Conservation (phyloP, 2,329 filamentous ascomycete genomes). For the Helotiales sp. region DNA sequence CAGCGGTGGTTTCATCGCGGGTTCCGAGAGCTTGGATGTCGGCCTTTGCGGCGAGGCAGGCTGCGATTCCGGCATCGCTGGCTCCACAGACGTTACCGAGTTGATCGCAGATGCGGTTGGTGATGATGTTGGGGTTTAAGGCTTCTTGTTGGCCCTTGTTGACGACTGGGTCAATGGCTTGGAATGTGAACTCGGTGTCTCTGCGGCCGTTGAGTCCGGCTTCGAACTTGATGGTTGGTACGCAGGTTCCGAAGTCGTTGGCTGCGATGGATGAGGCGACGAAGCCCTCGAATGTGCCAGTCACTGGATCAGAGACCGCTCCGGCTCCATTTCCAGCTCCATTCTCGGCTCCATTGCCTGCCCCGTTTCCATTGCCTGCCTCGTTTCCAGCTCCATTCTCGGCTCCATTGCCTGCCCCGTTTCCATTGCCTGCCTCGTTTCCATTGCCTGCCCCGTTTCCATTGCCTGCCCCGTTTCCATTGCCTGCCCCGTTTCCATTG, state of each 20-base stretch:
- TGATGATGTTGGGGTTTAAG: slow-evolving; percentile 75
- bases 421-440: too few relatives aligned
- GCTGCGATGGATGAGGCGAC: slow-evolving; percentile 35
- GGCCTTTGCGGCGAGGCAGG: slow-evolving; percentile 58
- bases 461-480: too few relatives aligned
- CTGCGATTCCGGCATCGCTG: slow-evolving; percentile 61
- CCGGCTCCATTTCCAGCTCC: slow-evolving; percentile 10
- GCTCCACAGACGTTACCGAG: slow-evolving; percentile 69
- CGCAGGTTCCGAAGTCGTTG: slow-evolving; percentile 56
- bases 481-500: too few relatives aligned
- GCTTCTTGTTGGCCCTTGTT: slow-evolving; percentile 68
- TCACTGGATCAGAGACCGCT: slow-evolving; percentile 20
- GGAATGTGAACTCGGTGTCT: slow-evolving; percentile 68
- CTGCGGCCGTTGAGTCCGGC: slow-evolving; percentile 56
- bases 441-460: too few relatives aligned
- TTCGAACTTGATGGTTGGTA: slow-evolving; percentile 60
- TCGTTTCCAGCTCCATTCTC: too few relatives aligned
- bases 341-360: too few relatives aligned
- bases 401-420: too few relatives aligned
- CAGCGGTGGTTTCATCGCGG: slow-evolving; percentile 53
- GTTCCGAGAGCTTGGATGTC: slow-evolving; percentile 56
- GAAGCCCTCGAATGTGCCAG: slow-evolving; percentile 26
- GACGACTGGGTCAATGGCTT: slow-evolving; percentile 65
- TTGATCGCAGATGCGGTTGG: slow-evolving; percentile 73
- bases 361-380: too few relatives aligned